A percentile compares a stretch with the other conserved stretches of the same genome.
phyloP scores from a whole-genome alignment of 78 protist genomes.

The Creolimax fragrantissima region DNA sequence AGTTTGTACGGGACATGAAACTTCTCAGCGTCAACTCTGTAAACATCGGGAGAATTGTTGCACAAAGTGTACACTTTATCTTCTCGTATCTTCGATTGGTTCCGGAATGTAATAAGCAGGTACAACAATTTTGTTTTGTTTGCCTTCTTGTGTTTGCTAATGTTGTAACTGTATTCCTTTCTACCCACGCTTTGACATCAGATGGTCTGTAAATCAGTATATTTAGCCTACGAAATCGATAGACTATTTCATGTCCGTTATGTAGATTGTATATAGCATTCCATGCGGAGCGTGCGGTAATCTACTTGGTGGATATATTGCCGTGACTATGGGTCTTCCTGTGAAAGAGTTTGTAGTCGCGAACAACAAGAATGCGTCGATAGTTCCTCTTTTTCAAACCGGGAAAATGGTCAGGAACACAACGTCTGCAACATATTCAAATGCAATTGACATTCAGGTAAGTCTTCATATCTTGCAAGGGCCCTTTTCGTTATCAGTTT shows the following conservation, averaged over 20 bases:
- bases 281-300: neutral
- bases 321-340: neutral
- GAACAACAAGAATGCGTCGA: neutral
- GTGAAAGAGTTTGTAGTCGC: neutral
- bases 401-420: neutral
- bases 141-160: neutral
- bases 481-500: no score
- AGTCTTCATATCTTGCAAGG: no score
- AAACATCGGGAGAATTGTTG: neutral
- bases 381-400: neutral
- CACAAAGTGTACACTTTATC: neutral
- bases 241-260: no score
- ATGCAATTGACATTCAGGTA: neutral
- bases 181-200: no score
- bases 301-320: neutral
- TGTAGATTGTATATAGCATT: neutral
- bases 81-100: neutral
- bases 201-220: no score
- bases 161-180: no score
- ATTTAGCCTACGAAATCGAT: no score
- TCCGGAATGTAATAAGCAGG: neutral
- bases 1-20: neutral
- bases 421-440: neutral
- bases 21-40: neutral
- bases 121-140: neutral